Conservation (phyloP, 2,329 filamentous ascomycete genomes). For the Alternaria ethzedia region DNA sequence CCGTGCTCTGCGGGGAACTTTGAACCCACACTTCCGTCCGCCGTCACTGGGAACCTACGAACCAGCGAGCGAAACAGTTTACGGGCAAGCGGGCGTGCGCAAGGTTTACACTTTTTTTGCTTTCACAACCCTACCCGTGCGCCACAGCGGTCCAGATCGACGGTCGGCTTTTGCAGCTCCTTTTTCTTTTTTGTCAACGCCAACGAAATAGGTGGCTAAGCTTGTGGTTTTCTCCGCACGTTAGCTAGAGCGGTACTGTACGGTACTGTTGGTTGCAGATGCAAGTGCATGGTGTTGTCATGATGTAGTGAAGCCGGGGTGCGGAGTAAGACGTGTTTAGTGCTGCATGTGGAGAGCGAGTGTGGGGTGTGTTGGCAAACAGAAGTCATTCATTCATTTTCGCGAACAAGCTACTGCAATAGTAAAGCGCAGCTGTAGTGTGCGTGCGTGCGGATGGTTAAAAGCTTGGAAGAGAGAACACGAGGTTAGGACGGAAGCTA, state of each 20-base stretch:
- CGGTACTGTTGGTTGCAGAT: background rate
- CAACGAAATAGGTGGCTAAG: background rate
- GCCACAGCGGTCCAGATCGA: background rate
- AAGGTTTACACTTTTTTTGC: background rate
- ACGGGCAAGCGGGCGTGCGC: background rate
- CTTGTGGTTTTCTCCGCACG: background rate
- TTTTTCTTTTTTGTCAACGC: background rate
- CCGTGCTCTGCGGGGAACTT: background rate
- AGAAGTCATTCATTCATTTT: background rate
- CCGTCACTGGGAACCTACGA: background rate
- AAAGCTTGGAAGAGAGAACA: background rate
- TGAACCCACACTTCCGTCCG: background rate
- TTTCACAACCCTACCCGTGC: background rate
- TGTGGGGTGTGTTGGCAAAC: constrained; percentile 4
- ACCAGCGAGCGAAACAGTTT: background rate
- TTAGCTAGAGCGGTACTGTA: background rate
- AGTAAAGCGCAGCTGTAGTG: background rate
- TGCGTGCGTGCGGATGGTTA: background rate
- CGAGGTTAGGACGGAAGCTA: constrained; percentile 16
- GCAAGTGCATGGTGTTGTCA: background rate
- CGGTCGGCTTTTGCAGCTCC: background rate
- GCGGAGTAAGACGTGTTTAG: background rate
- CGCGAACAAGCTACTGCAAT: background rate
- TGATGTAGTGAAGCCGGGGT: background rate
- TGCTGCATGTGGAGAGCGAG: background rate